Base-by-base conservation (phyloP, 768 basidiomycete species). In the Lactarius indigo region DNA sequence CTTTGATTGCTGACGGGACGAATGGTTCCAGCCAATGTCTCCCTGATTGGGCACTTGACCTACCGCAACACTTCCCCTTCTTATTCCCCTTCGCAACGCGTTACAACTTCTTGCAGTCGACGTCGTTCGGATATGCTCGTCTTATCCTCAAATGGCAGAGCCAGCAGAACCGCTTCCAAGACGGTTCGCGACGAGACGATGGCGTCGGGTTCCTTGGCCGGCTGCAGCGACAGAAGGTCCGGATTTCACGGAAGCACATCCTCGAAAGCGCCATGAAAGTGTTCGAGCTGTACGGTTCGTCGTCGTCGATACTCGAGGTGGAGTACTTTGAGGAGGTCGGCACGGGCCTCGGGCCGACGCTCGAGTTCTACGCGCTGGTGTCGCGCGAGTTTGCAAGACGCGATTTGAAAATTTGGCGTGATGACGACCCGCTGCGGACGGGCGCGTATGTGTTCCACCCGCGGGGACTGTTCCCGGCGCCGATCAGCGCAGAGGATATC, bases 281-380 rank as follows among this genome's bases (percentile, higher is more conserved):
- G 10, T 93, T 99, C 70, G 95, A 96, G 74, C 85, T 98, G 59
- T 99, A 98, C 72, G 97, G 97, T 1, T 92, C 93, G 0, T 94
- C 93, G 2, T 92, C 91, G 5, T 94, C 94, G 0, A 87, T 98
- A 26, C 84, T 99, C 50, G 97, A 99, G 75, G 94, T 98, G 59
- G 96, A 99, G 79, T 98, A 98, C 79, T 98, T 98, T 73, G 94
- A 97, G 74, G 97, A 99, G 80, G 96, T 98, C 57, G 97, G 97
- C 23, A 98, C 96, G 9, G 97, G 97, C 23, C 81, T 99, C 13
- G 97, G 97, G 3, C 97, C 97, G 8, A 98, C 97, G 30, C 83
- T 98, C 28, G 97, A 99, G 78, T 99, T 99, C 79, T 99, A 98
- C 76, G 92, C 96, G n/a, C 79, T 98, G 59, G 97, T 95, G 9